Percentiles rank a stretch among this genome's conserved stretches.
Evolutionary conservation across 1,139 yeast genomes (phyloP).

Genomic region (Lizanozyma gosingica): DNA sequence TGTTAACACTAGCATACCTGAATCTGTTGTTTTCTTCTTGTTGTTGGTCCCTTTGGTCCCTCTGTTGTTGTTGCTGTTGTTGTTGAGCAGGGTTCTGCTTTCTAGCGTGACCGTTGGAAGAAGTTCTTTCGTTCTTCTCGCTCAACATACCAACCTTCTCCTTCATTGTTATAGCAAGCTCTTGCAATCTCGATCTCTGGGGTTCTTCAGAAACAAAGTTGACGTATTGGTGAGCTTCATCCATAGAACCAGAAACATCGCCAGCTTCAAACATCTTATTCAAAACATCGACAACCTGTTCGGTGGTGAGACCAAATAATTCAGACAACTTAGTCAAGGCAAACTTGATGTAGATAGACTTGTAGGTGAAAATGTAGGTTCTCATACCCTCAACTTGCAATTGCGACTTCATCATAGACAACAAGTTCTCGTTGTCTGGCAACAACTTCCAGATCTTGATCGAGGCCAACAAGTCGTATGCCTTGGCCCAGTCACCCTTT

Average conservation of each 20-base stretch:
- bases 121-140: slow-evolving; percentile 80
- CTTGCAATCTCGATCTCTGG: slow-evolving; percentile 81
- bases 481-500: slow-evolving; percentile 82
- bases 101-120: slow-evolving; percentile 60
- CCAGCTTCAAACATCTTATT: slow-evolving; percentile 68
- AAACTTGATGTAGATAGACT: slow-evolving; percentile 64
- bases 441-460: slow-evolving; percentile 88
- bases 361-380: slow-evolving; percentile 82
- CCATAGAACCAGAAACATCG: slow-evolving; percentile 58
- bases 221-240: slow-evolving; percentile 51
- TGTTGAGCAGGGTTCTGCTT: slow-evolving; percentile 29
- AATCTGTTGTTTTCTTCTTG: slow-evolving; percentile 33
- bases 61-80: slow-evolving; percentile 20
- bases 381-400: slow-evolving; percentile 86
- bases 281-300: slow-evolving; percentile 52
- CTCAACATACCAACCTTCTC: slow-evolving; percentile 77
- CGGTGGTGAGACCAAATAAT: slow-evolving; percentile 55
- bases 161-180: slow-evolving; percentile 76
- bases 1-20: slow-evolving; percentile 39
- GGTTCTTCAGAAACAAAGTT: slow-evolving; percentile 61
- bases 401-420: slow-evolving; percentile 63
- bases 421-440: slow-evolving; percentile 58
- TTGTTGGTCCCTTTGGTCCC: slow-evolving; percentile 22
- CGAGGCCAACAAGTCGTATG: slow-evolving; percentile 60
- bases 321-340: slow-evolving; percentile 59